phyloP scores from a whole-genome alignment of 2,329 filamentous ascomycete species.

The Arthroderma sp. region DNA sequence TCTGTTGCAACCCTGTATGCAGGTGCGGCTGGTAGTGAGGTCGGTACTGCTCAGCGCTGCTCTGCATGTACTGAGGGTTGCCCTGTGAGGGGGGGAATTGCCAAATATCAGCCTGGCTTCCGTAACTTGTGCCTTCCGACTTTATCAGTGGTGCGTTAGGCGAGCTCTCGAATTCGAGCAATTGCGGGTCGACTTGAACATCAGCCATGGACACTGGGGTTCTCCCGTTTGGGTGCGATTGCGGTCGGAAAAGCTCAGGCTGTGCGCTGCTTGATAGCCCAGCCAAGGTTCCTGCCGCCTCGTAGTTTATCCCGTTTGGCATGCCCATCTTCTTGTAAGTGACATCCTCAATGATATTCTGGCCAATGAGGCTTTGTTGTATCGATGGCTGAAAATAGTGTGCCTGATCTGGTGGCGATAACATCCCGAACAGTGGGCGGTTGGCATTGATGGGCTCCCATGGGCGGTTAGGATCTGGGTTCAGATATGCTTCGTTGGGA shows the following conservation, averaged over 20 bases:
- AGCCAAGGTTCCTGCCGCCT: slow-evolving; percentile 24
- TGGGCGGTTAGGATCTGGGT: slow-evolving; percentile 21
- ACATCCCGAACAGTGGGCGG: slow-evolving; percentile 33
- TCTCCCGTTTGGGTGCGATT: slow-evolving; percentile 15
- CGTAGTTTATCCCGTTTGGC: slow-evolving; percentile 19
- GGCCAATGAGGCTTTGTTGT: slow-evolving; percentile 26
- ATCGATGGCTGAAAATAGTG: slow-evolving; percentile 41
- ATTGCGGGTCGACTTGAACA: slow-evolving; percentile 30
- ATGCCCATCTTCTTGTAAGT: slow-evolving; percentile 27
- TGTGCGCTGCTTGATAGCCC: slow-evolving; percentile 31
- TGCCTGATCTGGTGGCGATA: slow-evolving; percentile 32
- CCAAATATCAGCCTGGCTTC: slow-evolving; percentile 14
- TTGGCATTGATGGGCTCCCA: slow-evolving; percentile 42
- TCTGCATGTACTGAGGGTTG: slow-evolving; percentile 12
- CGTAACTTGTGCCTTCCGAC: slow-evolving; percentile 9
- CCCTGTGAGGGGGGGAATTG: slow-evolving; percentile 11
- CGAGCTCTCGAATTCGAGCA: slow-evolving; percentile 21
- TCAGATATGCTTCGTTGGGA: slow-evolving; percentile 6
- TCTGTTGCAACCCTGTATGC: slow-evolving; percentile 6
- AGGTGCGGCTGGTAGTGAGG: slow-evolving; percentile 6
- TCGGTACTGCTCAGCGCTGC: slow-evolving; percentile 9
- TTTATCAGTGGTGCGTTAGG: slow-evolving; percentile 9
- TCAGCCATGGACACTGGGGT: slow-evolving; percentile 15
- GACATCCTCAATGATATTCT: slow-evolving; percentile 29
- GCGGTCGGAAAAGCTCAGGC: slow-evolving; percentile 28